Evolutionary conservation across 1,284 basidiomycete species (phyloP).

Genomic region (Cutaneotrichosporon dermatis): DNA sequence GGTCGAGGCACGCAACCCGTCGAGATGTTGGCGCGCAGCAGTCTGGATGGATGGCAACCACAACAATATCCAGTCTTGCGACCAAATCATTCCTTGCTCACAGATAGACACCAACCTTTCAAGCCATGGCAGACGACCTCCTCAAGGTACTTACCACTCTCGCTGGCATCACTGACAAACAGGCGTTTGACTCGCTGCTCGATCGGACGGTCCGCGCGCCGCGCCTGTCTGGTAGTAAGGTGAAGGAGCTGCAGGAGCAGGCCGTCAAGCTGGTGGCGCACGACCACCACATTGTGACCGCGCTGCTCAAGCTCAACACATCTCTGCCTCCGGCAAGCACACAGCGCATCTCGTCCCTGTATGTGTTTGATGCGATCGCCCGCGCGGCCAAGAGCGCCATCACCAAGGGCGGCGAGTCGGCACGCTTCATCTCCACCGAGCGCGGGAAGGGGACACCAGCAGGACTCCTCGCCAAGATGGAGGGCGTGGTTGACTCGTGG

Average conservation of each 20-base stretch:
- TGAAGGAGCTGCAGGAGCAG: slow-evolving; percentile 66
- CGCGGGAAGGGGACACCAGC: slow-evolving; percentile 61
- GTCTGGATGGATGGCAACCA: too few relatives aligned
- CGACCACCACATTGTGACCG: slow-evolving; percentile 77
- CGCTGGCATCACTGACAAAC: slow-evolving; percentile 10
- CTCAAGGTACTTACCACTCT: slow-evolving; percentile 2
- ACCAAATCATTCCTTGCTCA: not conserved
- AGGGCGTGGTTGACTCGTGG: slow-evolving; percentile 75
- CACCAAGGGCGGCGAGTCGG: slow-evolving; percentile 59
- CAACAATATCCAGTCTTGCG: not conserved
- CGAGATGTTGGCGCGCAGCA: too few relatives aligned
- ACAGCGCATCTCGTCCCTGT: slow-evolving; percentile 74
- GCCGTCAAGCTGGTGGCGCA: slow-evolving; percentile 69
- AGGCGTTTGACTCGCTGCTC: slow-evolving; percentile 73
- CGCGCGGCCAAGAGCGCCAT: slow-evolving; percentile 68
- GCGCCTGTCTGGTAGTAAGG: slow-evolving; percentile 75
- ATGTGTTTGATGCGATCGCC: slow-evolving; percentile 82
- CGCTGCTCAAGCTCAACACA: slow-evolving; percentile 78
- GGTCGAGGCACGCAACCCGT: too few relatives aligned
- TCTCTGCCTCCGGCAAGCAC: slow-evolving; percentile 55
- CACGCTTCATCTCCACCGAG: slow-evolving; percentile 47
- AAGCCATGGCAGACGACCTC: slow-evolving; percentile 3
- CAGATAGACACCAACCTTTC: too few relatives aligned
- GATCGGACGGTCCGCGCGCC: slow-evolving; percentile 74
- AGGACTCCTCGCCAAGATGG: slow-evolving; percentile 77